Evolutionary conservation across 2,329 filamentous ascomycete species (phyloP), one percentile per base, ranked within the genome.

Genomic region (Keithomyces neogunnii): DNA sequence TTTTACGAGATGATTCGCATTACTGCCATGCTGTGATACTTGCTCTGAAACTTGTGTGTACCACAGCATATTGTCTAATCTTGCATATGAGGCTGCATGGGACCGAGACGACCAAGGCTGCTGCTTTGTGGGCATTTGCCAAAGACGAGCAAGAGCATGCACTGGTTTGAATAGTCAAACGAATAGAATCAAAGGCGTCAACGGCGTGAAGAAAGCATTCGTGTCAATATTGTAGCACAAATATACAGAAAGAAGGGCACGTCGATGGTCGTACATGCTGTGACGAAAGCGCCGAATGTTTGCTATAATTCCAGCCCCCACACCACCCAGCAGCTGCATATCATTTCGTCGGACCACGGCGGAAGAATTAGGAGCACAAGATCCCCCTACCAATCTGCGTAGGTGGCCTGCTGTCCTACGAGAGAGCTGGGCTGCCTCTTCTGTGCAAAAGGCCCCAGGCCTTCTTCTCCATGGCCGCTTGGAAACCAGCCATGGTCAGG

Each of bases 401-500:
- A 9, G n/a, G 8, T 11, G 13, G 5, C 19, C 5, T 5, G 36
- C 5, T 13, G 28, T 33, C 46, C 56, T 52, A 63, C 52, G 59
- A 60, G 50, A 60, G 43, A 44, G 59, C 57, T 42, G 62, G 64
- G 55, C 62, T 69, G 49, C 59, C 60, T 47, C 61, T 57, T 59
- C 71, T 69, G 28, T 59, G 60, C 29, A 59, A 59, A 55, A 51
- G 48, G 33, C 51, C 42, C 40, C 57, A 57, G 8, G 65, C 56
- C 57, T 71, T 75, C 58, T 69, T 72, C 65, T 75, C 70, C 9
- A 75, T 57, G 51, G 71, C 63, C 48, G 70, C 60, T 58, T 77
- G 72, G 53, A 71, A 74, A 13, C 64, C 72, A 3, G 74, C 72
- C 28, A 74, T 60, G 2, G 63, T 72, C 42, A 84, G 57, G 2